Base-by-base conservation (phyloP, 1,139 yeast species). In the Debaryomyces psychrophilus region DNA sequence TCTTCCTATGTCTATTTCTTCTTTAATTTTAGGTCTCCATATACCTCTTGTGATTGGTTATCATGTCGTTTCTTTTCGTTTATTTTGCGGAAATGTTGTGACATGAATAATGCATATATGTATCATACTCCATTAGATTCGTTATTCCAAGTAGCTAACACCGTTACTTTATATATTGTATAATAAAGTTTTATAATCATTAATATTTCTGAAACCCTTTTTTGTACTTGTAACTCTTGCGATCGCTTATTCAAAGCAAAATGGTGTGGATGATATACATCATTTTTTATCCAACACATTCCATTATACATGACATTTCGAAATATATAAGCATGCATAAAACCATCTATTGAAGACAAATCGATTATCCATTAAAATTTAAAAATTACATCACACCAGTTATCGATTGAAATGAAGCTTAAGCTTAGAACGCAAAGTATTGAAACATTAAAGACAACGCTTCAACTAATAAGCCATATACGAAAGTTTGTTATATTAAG, bases 401-500 rank as follows among this genome's bases (percentile, higher is more conserved):
- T 14, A 29, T 29, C 20, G 14, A 15, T 29, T 11, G 15, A 8
- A 23, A 70, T 70, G 77, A 71, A 68, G 48, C 59, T 71, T 14
- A 72, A 71, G 50, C 60, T 70, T 28, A 57, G 60, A 36, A 62
- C 74, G 5, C 65, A 58, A 36, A 62, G 59, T 45, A 61, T 64
- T 4, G 74, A 64, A 49, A 47, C 62, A 7, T 58, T 71, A 18
- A 62, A 61, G 41, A 56, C 64, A 2, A 61, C 75, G 1, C 60
- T 72, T 6, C 56, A 68, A 7, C 56, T 71, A 18, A 59, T 71
- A 12, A 58, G 64, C 20, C 69, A 60, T 26, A 50, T 64, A 37
- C 57, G 75, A 37, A 68, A 66, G 53, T 59, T 55, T 50, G 65
- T 69, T n/a, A 56, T 68, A 4, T 52, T 82, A 9, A 62, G 79